Evolutionary conservation across 805 yeast species (phyloP), one percentile per base, ranked within the genome.

Genomic region (Metschnikowia continentalis): DNA sequence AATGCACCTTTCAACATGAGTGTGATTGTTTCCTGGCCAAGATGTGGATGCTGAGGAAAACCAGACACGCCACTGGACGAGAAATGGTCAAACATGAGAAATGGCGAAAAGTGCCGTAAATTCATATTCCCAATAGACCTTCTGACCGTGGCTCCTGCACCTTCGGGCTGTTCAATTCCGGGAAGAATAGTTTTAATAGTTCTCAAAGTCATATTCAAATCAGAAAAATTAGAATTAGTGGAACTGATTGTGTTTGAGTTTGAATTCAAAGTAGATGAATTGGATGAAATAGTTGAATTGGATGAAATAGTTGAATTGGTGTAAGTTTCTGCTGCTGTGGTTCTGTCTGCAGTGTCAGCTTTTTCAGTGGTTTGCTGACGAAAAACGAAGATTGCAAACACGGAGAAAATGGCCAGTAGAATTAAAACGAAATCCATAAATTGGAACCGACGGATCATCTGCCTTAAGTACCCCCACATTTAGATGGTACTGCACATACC

Each of bases 121-220:
- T 75, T 71, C 68, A 74, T 71, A 6, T 83, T 77, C 38, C 96
- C 96, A 52, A 89, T 82, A 5, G 94, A 82, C 61, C 96, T 76
- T 65, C 96, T 78, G 17, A 89, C 96, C 23, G 77, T 69, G 26
- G 96, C 96, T 17, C 96, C 96, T 30, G 77, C 90, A 55, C 96
- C 96, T 69, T 89, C 96, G 19, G 84, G 75, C 61, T 84, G 90
- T 60, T 88, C 88, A 40, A 77, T 61, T 32, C 92, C 90, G 41
- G 62, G 55, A 17, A 72, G 58, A 35, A 72, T 56, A 43, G 63
- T 62, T 30, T 60, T 57, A 54, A 72, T 64, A 10, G 70, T 59
- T 67, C 77, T 69, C 39, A 57, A 50, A 13, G 22, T 20, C 35
- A 26, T 41, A 26, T 26, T 1, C 11, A 26, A 26, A 8, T 26